phyloP scores from a whole-genome alignment of 176 grass and related monocot genomes.

The Cymbopogon citratus region DNA sequence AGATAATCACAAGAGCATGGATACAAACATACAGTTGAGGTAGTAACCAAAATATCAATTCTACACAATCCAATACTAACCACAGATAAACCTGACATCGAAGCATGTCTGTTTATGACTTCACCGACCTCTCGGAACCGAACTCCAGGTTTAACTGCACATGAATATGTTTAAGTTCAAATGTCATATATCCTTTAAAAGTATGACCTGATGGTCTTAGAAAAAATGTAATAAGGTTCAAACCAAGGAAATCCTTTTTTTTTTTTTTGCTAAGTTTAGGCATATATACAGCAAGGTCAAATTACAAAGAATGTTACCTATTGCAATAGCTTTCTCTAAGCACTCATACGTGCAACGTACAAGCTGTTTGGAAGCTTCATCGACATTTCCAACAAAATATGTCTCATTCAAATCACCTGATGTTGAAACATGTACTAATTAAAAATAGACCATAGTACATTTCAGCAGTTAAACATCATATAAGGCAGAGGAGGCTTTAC shows the following conservation, averaged over 20 bases:
- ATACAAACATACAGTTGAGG: background rate
- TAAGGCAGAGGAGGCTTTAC: slow-evolving; percentile 43
- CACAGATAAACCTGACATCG: slow-evolving; percentile 87
- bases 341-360: slow-evolving; percentile 91
- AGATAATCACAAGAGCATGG: background rate
- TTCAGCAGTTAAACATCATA: slow-evolving; percentile 19
- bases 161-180: slow-evolving; percentile 24
- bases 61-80: slow-evolving; percentile 40
- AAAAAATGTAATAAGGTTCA: slow-evolving; percentile 9
- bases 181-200: background rate
- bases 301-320: slow-evolving; percentile 52
- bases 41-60: background rate
- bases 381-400: slow-evolving; percentile 96
- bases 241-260: background rate
- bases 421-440: slow-evolving; percentile 20
- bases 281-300: slow-evolving; percentile 16
- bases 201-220: too few relatives aligned
- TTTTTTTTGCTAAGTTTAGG: background rate
- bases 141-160: slow-evolving; percentile 93
- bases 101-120: slow-evolving; percentile 86
- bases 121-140: slow-evolving; percentile 92
- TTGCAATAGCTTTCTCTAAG: slow-evolving; percentile 97
- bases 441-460: slow-evolving; percentile 6
- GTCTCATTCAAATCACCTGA: slow-evolving; percentile 97
- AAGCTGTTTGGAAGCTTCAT: slow-evolving; percentile 89